Evolutionary conservation across 805 yeast genomes (phyloP), one percentile per base, ranked within the genome.

Genomic region (Metschnikowia arizonensis): DNA sequence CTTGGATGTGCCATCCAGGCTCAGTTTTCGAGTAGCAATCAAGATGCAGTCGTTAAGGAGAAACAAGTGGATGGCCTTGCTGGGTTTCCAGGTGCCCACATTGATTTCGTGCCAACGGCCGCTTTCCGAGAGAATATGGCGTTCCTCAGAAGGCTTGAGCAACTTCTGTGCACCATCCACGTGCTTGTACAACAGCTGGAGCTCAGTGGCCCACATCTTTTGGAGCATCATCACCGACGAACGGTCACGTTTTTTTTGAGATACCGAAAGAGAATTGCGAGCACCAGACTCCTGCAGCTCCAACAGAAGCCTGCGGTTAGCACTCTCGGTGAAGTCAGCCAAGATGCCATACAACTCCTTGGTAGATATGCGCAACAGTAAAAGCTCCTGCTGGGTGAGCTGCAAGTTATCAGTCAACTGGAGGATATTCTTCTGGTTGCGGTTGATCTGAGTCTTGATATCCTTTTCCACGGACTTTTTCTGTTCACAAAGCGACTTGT

Each of bases 81-180:
- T 71, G 0, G 89, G 83, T 60, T 87, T 87, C 78, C 88, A 81
- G 10, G 95, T 88, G 0, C 93, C 89, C 2, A 85, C 79, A 57
- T 88, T 89, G 48, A 90, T 67, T 63, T 89, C 96, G 47, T 77
- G 79, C 97, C 97, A 90, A 40, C 89, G 76, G 2, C 85, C 84
- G 60, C 88, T 81, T 55, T 89, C 93, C 8, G 81, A 77, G 15
- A 88, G 66, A 2, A 89, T 78, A 62, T 88, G 96, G 40, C 96
- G 75, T 3, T 90, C 93, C 0, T 90, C 88, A 6, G 78, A 62
- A 1, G 86, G 79, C 17, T 88, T 85, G 31, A 89, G 72, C 48
- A 76, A 79, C 57, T 85, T 85, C 55, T 86, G 90, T 1, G 95
- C 89, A n/a, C 96, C 95, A 52, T 90, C 96, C 12, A 90, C 95